Evolutionary conservation across 257 asterid genomes (phyloP).

Genomic region (Paulownia fortunei): DNA sequence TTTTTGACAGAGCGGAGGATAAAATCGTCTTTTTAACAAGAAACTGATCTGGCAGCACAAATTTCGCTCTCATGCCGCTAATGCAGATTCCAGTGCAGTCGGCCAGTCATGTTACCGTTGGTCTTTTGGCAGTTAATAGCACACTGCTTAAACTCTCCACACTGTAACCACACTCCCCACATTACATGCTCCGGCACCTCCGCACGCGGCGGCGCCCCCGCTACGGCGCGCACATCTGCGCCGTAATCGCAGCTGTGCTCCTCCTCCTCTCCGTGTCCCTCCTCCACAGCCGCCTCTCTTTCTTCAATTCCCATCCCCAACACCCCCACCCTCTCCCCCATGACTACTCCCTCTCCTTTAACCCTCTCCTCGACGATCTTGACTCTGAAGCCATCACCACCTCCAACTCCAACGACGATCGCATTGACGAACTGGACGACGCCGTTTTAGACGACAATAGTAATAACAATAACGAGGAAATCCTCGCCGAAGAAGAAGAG

Average conservation of each 20-base stretch:
- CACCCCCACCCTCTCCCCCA: conserved; percentile 56
- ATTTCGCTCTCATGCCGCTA: neutral
- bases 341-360: conserved; percentile 46
- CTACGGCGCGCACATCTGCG: conserved; percentile 75
- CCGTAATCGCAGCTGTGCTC: conserved; percentile 68
- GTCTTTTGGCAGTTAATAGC: neutral
- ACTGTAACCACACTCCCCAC: neutral
- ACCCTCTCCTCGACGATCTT: conserved; percentile 78
- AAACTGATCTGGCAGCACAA: neutral
- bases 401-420: conserved; percentile 69
- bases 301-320: conserved; percentile 62
- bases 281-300: conserved; percentile 81
- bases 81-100: neutral
- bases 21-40: neutral
- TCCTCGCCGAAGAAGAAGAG: conserved; percentile 58
- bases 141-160: neutral
- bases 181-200: conserved; percentile 64
- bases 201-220: conserved; percentile 89
- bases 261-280: conserved; percentile 87
- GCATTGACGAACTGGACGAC: conserved; percentile 91
- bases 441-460: conserved; percentile 45
- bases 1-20: no score
- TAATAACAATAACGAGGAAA: conserved; percentile 49
- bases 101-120: conserved; percentile 25
- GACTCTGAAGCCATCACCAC: conserved; percentile 59